A percentile compares a stretch with the other conserved stretches of the same genome.
phyloP scores from a whole-genome alignment of 1,284 basidiomycete genomes.

The Boletus smithii region DNA sequence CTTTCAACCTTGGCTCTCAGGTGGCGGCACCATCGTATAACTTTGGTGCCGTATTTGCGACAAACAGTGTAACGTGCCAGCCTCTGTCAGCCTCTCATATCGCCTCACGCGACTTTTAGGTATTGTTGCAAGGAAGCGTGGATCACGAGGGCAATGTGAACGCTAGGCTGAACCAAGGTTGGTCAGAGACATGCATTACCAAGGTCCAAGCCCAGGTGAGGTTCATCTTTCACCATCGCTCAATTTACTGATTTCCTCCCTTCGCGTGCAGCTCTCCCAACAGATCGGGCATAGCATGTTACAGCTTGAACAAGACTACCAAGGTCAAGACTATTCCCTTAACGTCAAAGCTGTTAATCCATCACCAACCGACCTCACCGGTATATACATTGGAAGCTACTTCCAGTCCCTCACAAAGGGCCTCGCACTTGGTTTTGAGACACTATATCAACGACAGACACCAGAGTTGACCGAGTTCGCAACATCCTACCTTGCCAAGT shows the following conservation, averaged over 20 bases:
- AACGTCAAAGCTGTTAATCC: constrained; percentile 95
- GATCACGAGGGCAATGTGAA: constrained; percentile 93
- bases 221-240: constrained; percentile 6
- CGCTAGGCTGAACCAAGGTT: constrained; percentile 87
- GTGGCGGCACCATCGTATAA: constrained; percentile 81
- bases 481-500: constrained; percentile 88
- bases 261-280: constrained; percentile 51
- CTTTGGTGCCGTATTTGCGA: constrained; percentile 93
- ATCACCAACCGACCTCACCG: constrained; percentile 83
- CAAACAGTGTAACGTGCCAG: constrained; percentile 53
- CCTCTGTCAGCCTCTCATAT: background rate
- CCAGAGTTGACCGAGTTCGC: constrained; percentile 73
- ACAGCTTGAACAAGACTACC: constrained; percentile 93
- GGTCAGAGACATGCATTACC: constrained; percentile 76
- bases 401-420: constrained; percentile 94
- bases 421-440: constrained; percentile 88
- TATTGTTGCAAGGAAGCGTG: constrained; percentile 90
- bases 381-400: constrained; percentile 92
- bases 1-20: constrained; percentile 85
- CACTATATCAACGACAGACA: constrained; percentile 79
- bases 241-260: constrained; percentile 14
- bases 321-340: constrained; percentile 84
- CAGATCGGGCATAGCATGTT: constrained; percentile 83
- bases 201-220: constrained; percentile 89
- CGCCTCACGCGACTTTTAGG: constrained; percentile 43